Conservation (phyloP, 2,329 filamentous ascomycete species). For the Clarireedia monteithiana region DNA sequence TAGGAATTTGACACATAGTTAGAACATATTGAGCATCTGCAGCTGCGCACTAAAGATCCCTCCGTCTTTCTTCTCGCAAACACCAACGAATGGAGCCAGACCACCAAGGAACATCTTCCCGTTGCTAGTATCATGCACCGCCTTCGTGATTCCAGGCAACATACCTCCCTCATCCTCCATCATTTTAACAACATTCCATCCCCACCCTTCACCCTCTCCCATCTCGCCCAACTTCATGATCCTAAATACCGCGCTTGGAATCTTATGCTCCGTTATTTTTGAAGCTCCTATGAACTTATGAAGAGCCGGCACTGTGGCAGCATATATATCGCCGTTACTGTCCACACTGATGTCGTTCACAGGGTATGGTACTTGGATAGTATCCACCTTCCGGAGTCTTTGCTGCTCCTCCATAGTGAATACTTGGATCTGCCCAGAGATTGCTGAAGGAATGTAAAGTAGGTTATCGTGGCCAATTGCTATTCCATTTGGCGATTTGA, state of each 20-base stretch:
- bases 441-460: constrained; percentile 29
- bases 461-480: constrained; percentile 27
- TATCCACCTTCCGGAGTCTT: constrained; percentile 18
- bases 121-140: constrained; percentile 27
- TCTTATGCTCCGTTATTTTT: constrained; percentile 17
- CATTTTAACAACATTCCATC: constrained; percentile 24
- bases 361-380: constrained; percentile 25
- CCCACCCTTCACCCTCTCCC: constrained; percentile 15
- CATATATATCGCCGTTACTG: constrained; percentile 30
- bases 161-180: constrained; percentile 30
- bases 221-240: constrained; percentile 16
- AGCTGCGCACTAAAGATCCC: neutral
- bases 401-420: constrained; percentile 10
- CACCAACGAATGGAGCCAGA: neutral
- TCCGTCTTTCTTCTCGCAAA: constrained; percentile 5
- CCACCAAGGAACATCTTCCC: constrained; percentile 29
- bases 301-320: constrained; percentile 28
- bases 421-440: constrained; percentile 7
- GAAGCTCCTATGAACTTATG: constrained; percentile 18
- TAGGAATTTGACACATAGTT: no score
- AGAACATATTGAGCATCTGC: neutral
- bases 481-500: constrained; percentile 31
- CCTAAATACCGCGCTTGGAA: constrained; percentile 21
- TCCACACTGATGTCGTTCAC: constrained; percentile 33
- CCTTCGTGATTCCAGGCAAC: constrained; percentile 23